phyloP scores from a whole-genome alignment of 2,329 filamentous ascomycete genomes.

The Decorospora gaudefroyi region DNA sequence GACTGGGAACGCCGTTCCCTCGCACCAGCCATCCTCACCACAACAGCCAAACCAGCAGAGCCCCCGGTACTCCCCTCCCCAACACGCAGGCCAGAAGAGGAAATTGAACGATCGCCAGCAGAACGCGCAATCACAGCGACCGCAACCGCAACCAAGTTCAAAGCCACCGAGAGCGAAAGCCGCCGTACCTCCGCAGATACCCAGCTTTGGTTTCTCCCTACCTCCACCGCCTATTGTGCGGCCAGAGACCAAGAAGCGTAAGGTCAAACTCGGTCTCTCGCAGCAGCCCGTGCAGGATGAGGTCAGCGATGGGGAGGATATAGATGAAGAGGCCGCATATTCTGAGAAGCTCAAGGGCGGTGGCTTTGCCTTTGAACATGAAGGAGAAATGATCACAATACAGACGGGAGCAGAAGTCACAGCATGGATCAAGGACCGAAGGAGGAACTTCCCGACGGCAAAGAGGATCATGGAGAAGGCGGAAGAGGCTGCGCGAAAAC shows the following conservation, averaged over 20 bases:
- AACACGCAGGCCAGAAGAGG: constrained; percentile 37
- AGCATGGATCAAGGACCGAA: constrained; percentile 80
- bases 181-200: constrained; percentile 42
- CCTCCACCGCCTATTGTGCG: constrained; percentile 21
- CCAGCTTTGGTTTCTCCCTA: constrained; percentile 44
- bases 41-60: constrained; percentile 12
- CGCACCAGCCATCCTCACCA: constrained; percentile 7
- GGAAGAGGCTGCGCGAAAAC: constrained; percentile 46
- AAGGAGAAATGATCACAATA: constrained; percentile 59
- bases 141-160: constrained; percentile 19
- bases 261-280: constrained; percentile 71
- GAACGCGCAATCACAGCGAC: constrained; percentile 14
- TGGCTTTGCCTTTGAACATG: constrained; percentile 63
- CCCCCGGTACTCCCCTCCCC: constrained; percentile 20
- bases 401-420: constrained; percentile 68
- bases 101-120: constrained; percentile 29
- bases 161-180: constrained; percentile 44
- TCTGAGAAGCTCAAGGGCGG: constrained; percentile 50
- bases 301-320: constrained; percentile 65
- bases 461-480: constrained; percentile 69
- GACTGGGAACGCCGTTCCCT: constrained; percentile 1
- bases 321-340: constrained; percentile 68
- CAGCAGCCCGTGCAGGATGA: constrained; percentile 58
- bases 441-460: constrained; percentile 78
- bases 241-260: constrained; percentile 67